Conservation (phyloP, 169 alveolate species). For the Babesia bovis region DNA sequence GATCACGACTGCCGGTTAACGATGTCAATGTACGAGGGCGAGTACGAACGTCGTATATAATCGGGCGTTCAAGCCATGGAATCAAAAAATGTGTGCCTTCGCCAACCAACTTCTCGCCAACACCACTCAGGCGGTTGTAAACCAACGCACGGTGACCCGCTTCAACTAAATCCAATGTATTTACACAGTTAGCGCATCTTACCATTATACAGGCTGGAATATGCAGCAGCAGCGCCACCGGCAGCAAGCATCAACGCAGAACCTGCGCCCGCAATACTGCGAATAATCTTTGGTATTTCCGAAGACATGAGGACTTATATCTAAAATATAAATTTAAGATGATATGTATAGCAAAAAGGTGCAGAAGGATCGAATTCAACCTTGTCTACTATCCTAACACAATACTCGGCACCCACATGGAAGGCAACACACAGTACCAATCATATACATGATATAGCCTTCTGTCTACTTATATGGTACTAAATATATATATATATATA, state of each 20-base stretch:
- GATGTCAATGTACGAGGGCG: conserved; percentile 90
- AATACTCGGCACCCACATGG: not conserved
- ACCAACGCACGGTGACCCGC: conserved; percentile 94
- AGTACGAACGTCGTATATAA: conserved; percentile 92
- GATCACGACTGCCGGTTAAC: conserved; percentile 92
- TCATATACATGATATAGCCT: no score
- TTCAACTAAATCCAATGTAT: conserved; percentile 77
- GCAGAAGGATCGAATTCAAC: not conserved
- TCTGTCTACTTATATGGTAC: no score
- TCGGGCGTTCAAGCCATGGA: conserved; percentile 94
- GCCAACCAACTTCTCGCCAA: conserved; percentile 78
- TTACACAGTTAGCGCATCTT: not conserved
- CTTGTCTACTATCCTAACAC: not conserved
- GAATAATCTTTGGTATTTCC: conserved; percentile 22
- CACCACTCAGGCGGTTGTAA: conserved; percentile 84
- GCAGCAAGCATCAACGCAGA: conserved; percentile 47
- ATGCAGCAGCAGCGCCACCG: conserved; percentile 27
- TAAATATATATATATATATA: no score
- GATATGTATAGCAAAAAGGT: not conserved
- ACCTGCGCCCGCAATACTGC: conserved; percentile 52
- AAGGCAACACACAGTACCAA: no score
- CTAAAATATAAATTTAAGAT: not conserved
- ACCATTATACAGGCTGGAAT: conserved; percentile 58
- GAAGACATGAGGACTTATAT: conserved; percentile 17
- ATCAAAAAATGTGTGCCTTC: conserved; percentile 96